Percentiles rank a stretch among this genome's conserved stretches.
These are phyloP conservation scores for Didymella arachidicola DNA, from an alignment of 2,329 filamentous ascomycete species.

Conservation along the genomic window DNA sequence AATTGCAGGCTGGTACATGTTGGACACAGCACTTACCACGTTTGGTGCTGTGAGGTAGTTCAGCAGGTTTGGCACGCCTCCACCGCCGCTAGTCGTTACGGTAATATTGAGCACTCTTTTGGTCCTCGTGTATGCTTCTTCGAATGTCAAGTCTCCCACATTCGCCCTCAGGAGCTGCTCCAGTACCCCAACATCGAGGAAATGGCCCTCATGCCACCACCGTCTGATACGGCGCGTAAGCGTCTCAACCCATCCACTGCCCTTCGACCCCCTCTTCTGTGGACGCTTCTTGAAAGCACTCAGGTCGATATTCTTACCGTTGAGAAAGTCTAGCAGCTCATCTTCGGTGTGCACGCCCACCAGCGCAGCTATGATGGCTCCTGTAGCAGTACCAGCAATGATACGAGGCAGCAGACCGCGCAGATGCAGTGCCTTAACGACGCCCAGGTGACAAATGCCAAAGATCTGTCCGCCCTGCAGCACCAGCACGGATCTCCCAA, in stretches of 20 bases:
- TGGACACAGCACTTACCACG: constrained; percentile 71
- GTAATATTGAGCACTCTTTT: constrained; percentile 92
- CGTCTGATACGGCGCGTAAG: constrained; percentile 71
- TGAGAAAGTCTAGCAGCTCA: constrained; percentile 78
- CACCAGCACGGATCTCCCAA: constrained; percentile 84
- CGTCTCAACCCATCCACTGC: constrained; percentile 60
- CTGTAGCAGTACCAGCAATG: constrained; percentile 89
- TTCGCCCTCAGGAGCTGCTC: constrained; percentile 86
- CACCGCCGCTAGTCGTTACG: constrained; percentile 76
- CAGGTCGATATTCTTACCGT: constrained; percentile 81
- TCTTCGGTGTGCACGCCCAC: constrained; percentile 88
- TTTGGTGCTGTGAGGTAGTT: constrained; percentile 95
- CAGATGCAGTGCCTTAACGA: constrained; percentile 85
- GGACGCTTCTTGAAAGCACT: constrained; percentile 71
- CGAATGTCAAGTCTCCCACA: constrained; percentile 88
- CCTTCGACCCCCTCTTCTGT: constrained; percentile 30
- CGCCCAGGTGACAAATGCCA: constrained; percentile 86
- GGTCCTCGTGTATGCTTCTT: constrained; percentile 86
- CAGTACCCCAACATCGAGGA: constrained; percentile 81
- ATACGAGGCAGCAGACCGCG: constrained; percentile 85
- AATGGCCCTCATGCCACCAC: constrained; percentile 79
- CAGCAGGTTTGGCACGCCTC: constrained; percentile 81
- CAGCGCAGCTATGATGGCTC: constrained; percentile 86
- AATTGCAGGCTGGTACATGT: constrained; percentile 8
- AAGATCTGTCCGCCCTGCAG: constrained; percentile 92